A percentile compares a stretch with the other conserved stretches of the same genome.
Evolutionary conservation across 2,329 filamentous ascomycete species (phyloP).

Genomic region (Amphichorda felina): DNA sequence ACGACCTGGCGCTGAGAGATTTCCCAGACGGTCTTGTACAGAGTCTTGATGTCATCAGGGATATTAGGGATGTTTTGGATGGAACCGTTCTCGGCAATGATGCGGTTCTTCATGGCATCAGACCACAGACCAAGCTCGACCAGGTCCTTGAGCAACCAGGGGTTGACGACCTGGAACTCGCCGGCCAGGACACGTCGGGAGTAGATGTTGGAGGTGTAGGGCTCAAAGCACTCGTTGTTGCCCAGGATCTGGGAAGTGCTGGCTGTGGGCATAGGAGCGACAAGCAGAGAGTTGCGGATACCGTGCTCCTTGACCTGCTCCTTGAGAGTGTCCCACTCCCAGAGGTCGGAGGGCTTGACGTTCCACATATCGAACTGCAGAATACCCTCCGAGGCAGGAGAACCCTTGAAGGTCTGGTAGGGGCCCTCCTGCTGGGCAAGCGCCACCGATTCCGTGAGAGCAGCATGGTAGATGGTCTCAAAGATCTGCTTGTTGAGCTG

Average conservation of each 20-base stretch:
- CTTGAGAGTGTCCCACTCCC: constrained; percentile 90
- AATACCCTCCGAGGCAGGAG: constrained; percentile 86
- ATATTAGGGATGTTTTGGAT: constrained; percentile 97
- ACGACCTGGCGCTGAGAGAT: constrained; percentile 93
- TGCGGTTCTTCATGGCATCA: constrained; percentile 99
- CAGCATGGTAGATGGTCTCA: constrained; percentile 97
- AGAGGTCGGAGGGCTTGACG: constrained; percentile 83
- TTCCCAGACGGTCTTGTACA: constrained; percentile 99
- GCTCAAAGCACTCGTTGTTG: constrained; percentile 99
- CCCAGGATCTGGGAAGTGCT: constrained; percentile 96
- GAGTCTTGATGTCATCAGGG: constrained; percentile 83
- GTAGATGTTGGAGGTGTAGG: constrained; percentile 99
- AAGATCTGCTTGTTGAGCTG: constrained; percentile 98
- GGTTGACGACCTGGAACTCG: constrained; percentile 99
- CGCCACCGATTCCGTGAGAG: constrained; percentile 78
- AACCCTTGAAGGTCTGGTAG: constrained; percentile 87
- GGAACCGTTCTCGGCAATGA: constrained; percentile 92
- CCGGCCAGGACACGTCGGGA: constrained; percentile 94
- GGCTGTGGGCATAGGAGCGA: constrained; percentile 96
- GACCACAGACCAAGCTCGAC: constrained; percentile 98
- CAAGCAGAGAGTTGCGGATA: constrained; percentile 86
- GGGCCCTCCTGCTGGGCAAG: constrained; percentile 73
- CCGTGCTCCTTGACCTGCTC: constrained; percentile 85
- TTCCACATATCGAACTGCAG: constrained; percentile 99
- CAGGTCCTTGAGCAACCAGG: constrained; percentile 94